Base-by-base conservation (phyloP, 495 filamentous ascomycete species). In the Penicillium chermesinum region DNA sequence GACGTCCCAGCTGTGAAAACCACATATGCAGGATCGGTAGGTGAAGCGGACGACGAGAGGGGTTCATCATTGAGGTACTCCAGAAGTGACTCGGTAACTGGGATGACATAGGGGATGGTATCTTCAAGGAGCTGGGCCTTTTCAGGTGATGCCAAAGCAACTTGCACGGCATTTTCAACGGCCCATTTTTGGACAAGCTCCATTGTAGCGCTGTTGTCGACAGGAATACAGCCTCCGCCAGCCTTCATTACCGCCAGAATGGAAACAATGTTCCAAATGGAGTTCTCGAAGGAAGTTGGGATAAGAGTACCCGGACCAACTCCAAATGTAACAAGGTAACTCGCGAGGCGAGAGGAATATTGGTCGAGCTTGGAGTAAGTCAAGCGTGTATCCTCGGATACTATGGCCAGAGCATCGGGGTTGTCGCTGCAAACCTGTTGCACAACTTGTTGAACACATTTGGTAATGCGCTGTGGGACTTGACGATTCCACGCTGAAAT, bases 1-100 rank as follows among this genome's bases (percentile, higher is more conserved):
- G 63, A 69, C 13, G 53, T 61, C 1, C 66, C 67, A 30, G 75
- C 74, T 1, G 81, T 83, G 51, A 76, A 84, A 12, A 81, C 68
- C n/a, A 83, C 61, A 52, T 78, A 86, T 13, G 52, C 54, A 42
- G 68, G 48, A 44, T 71, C 57, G 1, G 50, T 62, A 10, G 58
- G 42, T 12, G 41, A 50, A 19, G 63, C 58, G 4, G 48, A 40
- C 1, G 55, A 36, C 7, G 48, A 17, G 2, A 57, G 19, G 6
- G 45, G 25, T 35, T 46, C 50, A 17, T 62, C 42, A 8, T 60
- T 53, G 7, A 75, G 61, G 20, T 64, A 64, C 18, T 71, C 58
- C 2, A 76, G 67, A 0, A 73, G 61, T 21, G 63, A 57, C 36
- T 58, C 57, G 20, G 62, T 66, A 18, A 77, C 59, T 0, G 63